These are phyloP conservation scores for Amanita pseudoporphyria DNA, from an alignment of 768 basidiomycete species.

Conservation along the genomic window DNA sequence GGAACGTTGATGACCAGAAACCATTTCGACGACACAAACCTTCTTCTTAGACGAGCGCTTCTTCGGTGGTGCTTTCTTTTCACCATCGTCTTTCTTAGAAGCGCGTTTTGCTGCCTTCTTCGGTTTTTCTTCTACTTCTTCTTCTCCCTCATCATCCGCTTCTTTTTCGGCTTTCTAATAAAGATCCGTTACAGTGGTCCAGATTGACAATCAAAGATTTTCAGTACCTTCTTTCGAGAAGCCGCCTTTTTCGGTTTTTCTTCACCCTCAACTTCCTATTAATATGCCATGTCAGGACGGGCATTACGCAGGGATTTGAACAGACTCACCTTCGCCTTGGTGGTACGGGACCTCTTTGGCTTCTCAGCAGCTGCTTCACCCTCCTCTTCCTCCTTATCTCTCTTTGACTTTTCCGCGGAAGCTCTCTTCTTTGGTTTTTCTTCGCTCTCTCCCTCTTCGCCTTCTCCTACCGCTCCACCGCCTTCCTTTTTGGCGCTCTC, in stretches of 20 bases:
- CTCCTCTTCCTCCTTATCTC: conserved; percentile 15
- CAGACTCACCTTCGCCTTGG: conserved; percentile 8
- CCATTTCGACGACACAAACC: conserved; percentile 12
- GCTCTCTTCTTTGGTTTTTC: conserved; percentile 45
- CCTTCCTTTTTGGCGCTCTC: conserved; percentile 54
- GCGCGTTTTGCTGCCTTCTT: conserved; percentile 31
- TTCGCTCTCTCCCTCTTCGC: conserved; percentile 34
- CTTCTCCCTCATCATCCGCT: conserved; percentile 25
- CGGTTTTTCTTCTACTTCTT: conserved; percentile 34
- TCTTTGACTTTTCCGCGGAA: conserved; percentile 24
- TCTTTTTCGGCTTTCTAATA: conserved; percentile 14
- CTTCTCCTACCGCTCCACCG: conserved; percentile 32
- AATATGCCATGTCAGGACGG: background rate
- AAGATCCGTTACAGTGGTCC: background rate
- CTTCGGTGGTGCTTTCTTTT: conserved; percentile 36
- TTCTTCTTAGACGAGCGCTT: conserved; percentile 38
- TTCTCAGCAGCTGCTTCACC: conserved; percentile 21
- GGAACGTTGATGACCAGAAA: background rate
- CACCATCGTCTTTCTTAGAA: conserved; percentile 22
- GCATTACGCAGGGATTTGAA: background rate
- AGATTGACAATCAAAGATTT: conserved; percentile 12
- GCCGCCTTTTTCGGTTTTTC: conserved; percentile 41
- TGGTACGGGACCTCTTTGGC: conserved; percentile 19
- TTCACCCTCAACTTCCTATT: conserved; percentile 18
- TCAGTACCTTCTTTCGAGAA: conserved; percentile 13